Conservation (phyloP, 495 filamentous ascomycete genomes). For the Pseudomonodictys pantanalensis region DNA sequence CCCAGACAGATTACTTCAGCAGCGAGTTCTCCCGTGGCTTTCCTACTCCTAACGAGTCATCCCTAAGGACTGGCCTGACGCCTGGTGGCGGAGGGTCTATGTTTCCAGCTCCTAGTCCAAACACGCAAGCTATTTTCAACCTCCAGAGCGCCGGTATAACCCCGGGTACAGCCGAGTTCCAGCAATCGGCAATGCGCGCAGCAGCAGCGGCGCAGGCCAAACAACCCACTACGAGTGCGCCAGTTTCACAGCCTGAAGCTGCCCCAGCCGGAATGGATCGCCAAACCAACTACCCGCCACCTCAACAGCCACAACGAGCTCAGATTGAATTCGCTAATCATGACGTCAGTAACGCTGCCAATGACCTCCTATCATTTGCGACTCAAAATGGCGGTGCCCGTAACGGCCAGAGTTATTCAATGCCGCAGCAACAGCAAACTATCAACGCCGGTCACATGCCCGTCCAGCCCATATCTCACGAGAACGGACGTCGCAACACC, state of each 20-base stretch:
- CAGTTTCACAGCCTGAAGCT: conserved; percentile 48
- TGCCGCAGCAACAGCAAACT: conserved; percentile 50
- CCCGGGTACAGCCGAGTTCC: conserved; percentile 88
- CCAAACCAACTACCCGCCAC: conserved; percentile 29
- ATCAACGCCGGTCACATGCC: conserved; percentile 31
- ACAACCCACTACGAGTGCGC: conserved; percentile 42
- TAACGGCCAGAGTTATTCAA: conserved; percentile 52
- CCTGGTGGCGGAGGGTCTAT: conserved; percentile 96
- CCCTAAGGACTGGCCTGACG: conserved; percentile 84
- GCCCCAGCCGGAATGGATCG: conserved; percentile 48
- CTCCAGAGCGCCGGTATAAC: conserved; percentile 80
- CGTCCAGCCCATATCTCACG: conserved; percentile 26
- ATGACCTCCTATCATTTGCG: conserved; percentile 88
- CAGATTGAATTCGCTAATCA: conserved; percentile 68
- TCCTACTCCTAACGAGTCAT: conserved; percentile 97
- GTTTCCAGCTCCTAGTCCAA: conserved; percentile 91
- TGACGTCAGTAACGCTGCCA: conserved; percentile 90
- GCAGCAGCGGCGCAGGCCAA: conserved; percentile 54
- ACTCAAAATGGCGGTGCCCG: conserved; percentile 58
- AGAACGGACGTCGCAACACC: conserved; percentile 42
- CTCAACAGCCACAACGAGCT: conserved; percentile 45
- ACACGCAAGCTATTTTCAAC: conserved; percentile 74
- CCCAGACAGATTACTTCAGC: conserved; percentile 71
- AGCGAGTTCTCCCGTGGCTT: conserved; percentile 74
- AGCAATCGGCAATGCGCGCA: conserved; percentile 81